Evolutionary conservation across 2,329 filamentous ascomycete species (phyloP).

Genomic region (Alternaria sp.): DNA sequence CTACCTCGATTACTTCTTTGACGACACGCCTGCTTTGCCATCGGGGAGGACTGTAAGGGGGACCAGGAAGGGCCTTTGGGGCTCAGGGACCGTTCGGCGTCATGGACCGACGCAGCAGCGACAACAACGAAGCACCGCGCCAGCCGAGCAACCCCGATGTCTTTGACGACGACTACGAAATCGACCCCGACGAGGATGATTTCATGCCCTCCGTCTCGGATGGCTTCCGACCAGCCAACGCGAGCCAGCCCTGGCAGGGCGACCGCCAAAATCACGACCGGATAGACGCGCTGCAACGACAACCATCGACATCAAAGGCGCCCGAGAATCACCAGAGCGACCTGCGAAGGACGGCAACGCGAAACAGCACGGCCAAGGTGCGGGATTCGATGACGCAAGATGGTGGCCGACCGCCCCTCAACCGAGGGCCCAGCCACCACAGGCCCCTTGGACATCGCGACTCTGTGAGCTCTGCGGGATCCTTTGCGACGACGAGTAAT

Average conservation of each 20-base stretch:
- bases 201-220: slow-evolving; percentile 54
- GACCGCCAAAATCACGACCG: slow-evolving; percentile 35
- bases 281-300: slow-evolving; percentile 31
- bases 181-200: slow-evolving; percentile 50
- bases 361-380: slow-evolving; percentile 48
- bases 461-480: slow-evolving; percentile 50
- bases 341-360: slow-evolving; percentile 42
- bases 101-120: slow-evolving; percentile 48
- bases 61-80: slow-evolving; percentile 31
- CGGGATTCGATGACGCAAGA: slow-evolving; percentile 34
- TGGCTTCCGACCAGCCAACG: slow-evolving; percentile 52
- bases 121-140: slow-evolving; percentile 35
- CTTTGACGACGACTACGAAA: slow-evolving; percentile 58
- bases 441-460: slow-evolving; percentile 43
- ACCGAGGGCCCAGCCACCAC: slow-evolving; percentile 29
- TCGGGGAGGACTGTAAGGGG: slow-evolving; percentile 32
- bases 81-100: slow-evolving; percentile 41
- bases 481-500: slow-evolving; percentile 49
- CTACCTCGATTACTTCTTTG: slow-evolving; percentile 12
- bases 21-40: slow-evolving; percentile 20
- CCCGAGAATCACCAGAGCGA: slow-evolving; percentile 27
- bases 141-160: slow-evolving; percentile 50
- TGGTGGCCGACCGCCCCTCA: slow-evolving; percentile 27
- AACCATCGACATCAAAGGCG: slow-evolving; percentile 29
- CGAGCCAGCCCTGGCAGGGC: slow-evolving; percentile 23